phyloP scores from a whole-genome alignment of 805 yeast genomes.

The Starmerella sp. region DNA sequence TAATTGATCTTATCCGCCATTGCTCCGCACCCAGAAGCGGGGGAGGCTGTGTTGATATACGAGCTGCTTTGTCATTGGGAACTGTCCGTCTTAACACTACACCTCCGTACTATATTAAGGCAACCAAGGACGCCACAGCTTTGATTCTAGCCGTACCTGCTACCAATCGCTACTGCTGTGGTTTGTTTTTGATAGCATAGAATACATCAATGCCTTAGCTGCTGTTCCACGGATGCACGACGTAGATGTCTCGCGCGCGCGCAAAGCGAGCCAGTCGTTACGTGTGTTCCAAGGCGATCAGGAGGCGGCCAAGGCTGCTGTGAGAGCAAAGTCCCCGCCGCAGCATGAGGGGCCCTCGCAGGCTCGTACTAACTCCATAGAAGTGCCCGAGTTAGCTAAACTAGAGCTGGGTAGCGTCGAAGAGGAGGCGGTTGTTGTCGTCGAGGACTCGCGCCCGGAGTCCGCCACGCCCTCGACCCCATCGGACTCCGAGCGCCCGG shows the following conservation, averaged over 20 bases:
- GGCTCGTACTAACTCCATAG: not conserved
- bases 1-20: too few species aligned
- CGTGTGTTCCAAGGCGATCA: constrained; percentile 28
- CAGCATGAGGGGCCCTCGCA: not conserved
- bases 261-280: constrained; percentile 33
- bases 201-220: constrained; percentile 14
- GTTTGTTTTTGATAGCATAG: not conserved
- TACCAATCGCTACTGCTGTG: not conserved
- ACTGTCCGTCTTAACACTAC: not conserved
- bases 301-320: not conserved
- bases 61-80: constrained; percentile 5
- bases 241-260: constrained; percentile 19
- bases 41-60: constrained; percentile 2
- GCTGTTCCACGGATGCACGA: constrained; percentile 12
- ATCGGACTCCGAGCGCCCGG: not conserved
- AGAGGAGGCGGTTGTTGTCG: not conserved
- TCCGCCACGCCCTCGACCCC: not conserved
- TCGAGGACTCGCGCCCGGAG: not conserved
- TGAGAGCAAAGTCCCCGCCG: not conserved
- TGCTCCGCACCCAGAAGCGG: not conserved
- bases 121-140: not conserved
- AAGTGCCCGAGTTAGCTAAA: not conserved
- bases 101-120: constrained; percentile 1
- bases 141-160: not conserved
- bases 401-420: not conserved